Evolutionary conservation across 306 rosid species (phyloP).

Genomic region (Alnus glutinosa): DNA sequence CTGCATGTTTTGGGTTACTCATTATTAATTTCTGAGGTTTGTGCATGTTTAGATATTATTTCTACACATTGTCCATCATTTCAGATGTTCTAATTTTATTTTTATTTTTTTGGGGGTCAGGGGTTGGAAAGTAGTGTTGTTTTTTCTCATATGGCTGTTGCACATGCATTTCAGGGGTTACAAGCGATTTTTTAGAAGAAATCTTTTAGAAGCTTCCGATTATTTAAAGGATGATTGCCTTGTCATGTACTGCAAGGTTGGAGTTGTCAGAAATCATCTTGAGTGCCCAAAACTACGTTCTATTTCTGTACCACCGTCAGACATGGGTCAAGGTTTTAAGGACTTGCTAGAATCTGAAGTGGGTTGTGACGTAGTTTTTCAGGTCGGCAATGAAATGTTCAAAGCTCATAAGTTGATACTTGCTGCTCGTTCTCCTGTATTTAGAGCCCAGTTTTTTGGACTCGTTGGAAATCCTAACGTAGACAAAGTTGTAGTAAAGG

Average conservation of each 20-base stretch:
- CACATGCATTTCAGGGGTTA: slow-evolving; percentile 68
- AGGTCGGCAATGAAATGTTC: slow-evolving; percentile 66
- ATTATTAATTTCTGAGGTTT: not conserved
- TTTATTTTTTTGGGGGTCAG: not conserved
- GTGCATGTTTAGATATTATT: not conserved
- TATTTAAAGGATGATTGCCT: slow-evolving; percentile 89
- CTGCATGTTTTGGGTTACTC: not conserved
- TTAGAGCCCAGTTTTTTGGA: slow-evolving; percentile 79
- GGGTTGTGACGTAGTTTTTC: slow-evolving; percentile 78
- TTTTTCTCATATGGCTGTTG: not conserved
- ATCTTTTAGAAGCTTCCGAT: slow-evolving; percentile 68
- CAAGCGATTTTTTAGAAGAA: slow-evolving; percentile 79
- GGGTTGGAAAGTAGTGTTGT: not conserved
- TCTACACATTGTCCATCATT: not conserved
- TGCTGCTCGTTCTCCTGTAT: slow-evolving; percentile 83
- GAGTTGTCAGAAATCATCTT: slow-evolving; percentile 82
- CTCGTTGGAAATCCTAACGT: slow-evolving; percentile 64
- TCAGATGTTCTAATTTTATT: not conserved
- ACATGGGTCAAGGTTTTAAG: slow-evolving; percentile 73
- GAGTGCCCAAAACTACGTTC: slow-evolving; percentile 60
- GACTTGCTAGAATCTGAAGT: slow-evolving; percentile 64
- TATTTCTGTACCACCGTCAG: slow-evolving; percentile 53
- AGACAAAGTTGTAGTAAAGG: slow-evolving; percentile 67
- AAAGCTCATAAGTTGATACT: slow-evolving; percentile 87
- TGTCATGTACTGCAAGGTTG: slow-evolving; percentile 86